A percentile compares a stretch with the other conserved stretches of the same genome.
phyloP scores from a whole-genome alignment of 805 yeast genomes.

The Priceomyces carsonii region DNA sequence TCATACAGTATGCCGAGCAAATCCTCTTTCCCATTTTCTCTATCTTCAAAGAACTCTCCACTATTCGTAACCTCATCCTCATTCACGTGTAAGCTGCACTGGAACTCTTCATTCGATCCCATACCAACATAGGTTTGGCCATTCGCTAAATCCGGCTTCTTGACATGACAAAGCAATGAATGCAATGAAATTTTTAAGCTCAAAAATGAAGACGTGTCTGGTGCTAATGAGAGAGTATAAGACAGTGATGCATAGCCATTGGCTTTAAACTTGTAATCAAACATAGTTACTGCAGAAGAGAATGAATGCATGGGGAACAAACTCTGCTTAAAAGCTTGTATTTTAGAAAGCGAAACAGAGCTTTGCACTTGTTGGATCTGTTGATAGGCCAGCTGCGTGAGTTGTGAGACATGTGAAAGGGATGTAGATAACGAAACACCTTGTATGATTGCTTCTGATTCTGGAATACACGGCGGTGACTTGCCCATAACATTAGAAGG shows the following conservation, averaged over 20 bases:
- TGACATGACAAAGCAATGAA: conserved; percentile 28
- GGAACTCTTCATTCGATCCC: conserved; percentile 42
- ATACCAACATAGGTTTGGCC: conserved; percentile 33
- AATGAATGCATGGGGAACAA: conserved; percentile 34
- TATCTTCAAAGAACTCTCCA: conserved; percentile 32
- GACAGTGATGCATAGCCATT: conserved; percentile 42
- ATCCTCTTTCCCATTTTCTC: conserved; percentile 14
- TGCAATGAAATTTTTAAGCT: conserved; percentile 38
- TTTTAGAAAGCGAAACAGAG: conserved; percentile 18
- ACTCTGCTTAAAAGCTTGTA: conserved; percentile 25
- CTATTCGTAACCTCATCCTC: conserved; percentile 38
- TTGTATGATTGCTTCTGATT: conserved; percentile 36
- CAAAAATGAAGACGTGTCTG: conserved; percentile 34
- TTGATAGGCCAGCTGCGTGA: conserved; percentile 16
- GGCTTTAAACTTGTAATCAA: conserved; percentile 39
- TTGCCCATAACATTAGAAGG: conserved; percentile 27
- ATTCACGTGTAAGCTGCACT: conserved; percentile 38
- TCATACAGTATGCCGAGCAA: conserved; percentile 35
- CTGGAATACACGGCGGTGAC: conserved; percentile 24
- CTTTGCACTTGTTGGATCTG: conserved; percentile 7
- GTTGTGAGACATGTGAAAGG: conserved; percentile 10
- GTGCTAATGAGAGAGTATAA: conserved; percentile 38
- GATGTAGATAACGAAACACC: conserved; percentile 37
- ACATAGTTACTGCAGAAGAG: conserved; percentile 29
- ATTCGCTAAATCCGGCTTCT: conserved; percentile 30